Conservation (phyloP, 176 grass and related monocot genomes). For the Paspalum vaginatum region DNA sequence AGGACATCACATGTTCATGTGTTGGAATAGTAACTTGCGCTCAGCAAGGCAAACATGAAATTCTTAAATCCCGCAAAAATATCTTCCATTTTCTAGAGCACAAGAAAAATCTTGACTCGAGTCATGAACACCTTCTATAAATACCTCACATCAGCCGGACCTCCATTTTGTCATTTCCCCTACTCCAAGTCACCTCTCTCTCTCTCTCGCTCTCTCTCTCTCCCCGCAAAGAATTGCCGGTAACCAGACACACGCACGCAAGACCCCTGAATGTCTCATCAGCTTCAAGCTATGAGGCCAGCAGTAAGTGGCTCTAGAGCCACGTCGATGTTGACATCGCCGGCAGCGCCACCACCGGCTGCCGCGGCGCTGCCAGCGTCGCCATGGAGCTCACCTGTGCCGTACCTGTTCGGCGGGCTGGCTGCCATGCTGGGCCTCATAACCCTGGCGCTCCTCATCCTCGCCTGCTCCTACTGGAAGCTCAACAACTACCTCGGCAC, state of each 20-base stretch:
- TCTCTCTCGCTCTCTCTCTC: constrained; percentile 14
- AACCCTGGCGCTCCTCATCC: constrained; percentile 68
- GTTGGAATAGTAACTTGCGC: too few species aligned
- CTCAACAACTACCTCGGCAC: constrained; percentile 54
- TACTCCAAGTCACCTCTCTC: constrained; percentile 19
- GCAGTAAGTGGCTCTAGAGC: constrained; percentile 1
- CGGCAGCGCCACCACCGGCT: neutral
- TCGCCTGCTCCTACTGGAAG: constrained; percentile 91
- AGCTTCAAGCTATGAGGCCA: constrained; percentile 5
- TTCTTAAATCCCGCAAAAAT: neutral
- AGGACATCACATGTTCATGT: too few species aligned
- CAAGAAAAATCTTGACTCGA: neutral
- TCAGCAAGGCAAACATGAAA: neutral
- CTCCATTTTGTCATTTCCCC: constrained; percentile 23
- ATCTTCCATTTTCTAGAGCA: neutral
- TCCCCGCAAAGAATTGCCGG: constrained; percentile 16
- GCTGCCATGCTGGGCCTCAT: constrained; percentile 73
- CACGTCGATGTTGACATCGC: neutral
- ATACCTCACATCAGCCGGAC: constrained; percentile 2
- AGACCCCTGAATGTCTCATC: neutral
- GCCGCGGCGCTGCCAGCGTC: neutral
- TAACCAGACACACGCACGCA: neutral
- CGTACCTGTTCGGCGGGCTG: constrained; percentile 72
- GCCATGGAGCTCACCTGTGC: constrained; percentile 68
- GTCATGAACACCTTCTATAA: constrained; percentile 15